A percentile compares a stretch with the other conserved stretches of the same genome.
These are phyloP conservation scores for Yamadazyma scolyti DNA, from an alignment of 805 yeast species.

Conservation along the genomic window DNA sequence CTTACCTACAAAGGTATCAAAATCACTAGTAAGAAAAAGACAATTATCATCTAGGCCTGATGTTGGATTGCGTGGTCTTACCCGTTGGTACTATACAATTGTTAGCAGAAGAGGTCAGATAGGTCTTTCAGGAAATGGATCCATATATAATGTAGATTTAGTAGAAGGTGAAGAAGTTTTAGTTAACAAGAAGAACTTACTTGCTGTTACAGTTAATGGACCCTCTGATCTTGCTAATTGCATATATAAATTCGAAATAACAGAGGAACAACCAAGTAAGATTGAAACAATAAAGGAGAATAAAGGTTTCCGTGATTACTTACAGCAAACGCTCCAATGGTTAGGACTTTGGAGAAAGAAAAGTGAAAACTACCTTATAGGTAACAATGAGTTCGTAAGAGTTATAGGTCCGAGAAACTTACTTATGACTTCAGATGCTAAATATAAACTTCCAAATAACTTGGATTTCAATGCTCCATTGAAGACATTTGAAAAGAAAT, in stretches of 20 bases:
- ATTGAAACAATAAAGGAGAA: too few relatives aligned
- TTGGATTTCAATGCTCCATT: too few relatives aligned
- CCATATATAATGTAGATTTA: conserved; percentile 46
- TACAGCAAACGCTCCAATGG: not conserved
- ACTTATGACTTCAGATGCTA: conserved; percentile 44
- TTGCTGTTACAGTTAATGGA: conserved; percentile 51
- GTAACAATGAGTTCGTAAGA: conserved; percentile 44
- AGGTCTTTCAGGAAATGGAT: conserved; percentile 53
- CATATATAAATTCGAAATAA: conserved; percentile 23
- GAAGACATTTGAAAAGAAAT: conserved; percentile 12
- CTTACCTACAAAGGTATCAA: conserved; percentile 38
- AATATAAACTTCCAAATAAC: conserved; percentile 13
- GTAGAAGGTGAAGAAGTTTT: conserved; percentile 45
- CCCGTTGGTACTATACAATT: conserved; percentile 41
- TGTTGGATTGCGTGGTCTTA: conserved; percentile 41
- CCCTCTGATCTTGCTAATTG: conserved; percentile 42
- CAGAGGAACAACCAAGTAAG: not conserved
- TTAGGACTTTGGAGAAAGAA: conserved; percentile 2
- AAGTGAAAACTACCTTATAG: conserved; percentile 16
- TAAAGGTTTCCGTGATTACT: too few relatives aligned
- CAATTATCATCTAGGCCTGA: conserved; percentile 17
- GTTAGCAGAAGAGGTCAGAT: conserved; percentile 57
- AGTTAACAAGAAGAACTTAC: conserved; percentile 42
- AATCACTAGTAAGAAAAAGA: conserved; percentile 21
- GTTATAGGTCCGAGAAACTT: conserved; percentile 54